Evolutionary conservation across 345 rosid species (phyloP).

Genomic region (Cochlearia excelsa): DNA sequence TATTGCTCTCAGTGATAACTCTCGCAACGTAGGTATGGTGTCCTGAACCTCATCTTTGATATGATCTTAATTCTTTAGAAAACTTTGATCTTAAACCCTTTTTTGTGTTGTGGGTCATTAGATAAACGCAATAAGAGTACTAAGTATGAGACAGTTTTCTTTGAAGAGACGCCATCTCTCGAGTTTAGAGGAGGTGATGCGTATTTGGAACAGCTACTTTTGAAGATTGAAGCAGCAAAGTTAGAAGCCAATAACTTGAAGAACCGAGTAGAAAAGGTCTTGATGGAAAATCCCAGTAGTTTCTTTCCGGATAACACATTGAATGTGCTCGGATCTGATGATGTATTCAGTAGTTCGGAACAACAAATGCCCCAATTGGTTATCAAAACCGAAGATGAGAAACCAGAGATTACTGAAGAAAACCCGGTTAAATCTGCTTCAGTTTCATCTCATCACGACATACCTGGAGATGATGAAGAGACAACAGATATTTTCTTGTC

Average conservation of each 20-base stretch:
- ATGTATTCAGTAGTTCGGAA: constrained; percentile 41
- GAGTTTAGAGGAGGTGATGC: constrained; percentile 49
- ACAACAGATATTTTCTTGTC: constrained; percentile 38
- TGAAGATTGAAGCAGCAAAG: constrained; percentile 54
- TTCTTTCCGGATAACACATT: constrained; percentile 47
- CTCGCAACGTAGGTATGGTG: constrained; percentile 24
- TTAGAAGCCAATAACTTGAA: constrained; percentile 47
- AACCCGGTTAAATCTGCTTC: constrained; percentile 37
- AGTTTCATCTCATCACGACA: constrained; percentile 33
- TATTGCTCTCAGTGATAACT: constrained; percentile 46
- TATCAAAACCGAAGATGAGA: constrained; percentile 42
- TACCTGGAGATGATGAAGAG: constrained; percentile 26
- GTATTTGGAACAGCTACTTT: constrained; percentile 52
- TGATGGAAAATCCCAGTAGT: constrained; percentile 55
- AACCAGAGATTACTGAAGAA: constrained; percentile 34
- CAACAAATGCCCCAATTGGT: constrained; percentile 35
- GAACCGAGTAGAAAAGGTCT: constrained; percentile 57
- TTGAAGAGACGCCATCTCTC: constrained; percentile 42
- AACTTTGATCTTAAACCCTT: not conserved
- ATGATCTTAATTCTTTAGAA: constrained; percentile 4
- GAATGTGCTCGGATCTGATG: constrained; percentile 41
- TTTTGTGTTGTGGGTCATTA: constrained; percentile 20
- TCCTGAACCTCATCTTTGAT: constrained; percentile 12
- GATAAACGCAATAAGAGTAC: constrained; percentile 38
- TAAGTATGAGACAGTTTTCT: constrained; percentile 39